Percentiles rank a stretch among this genome's conserved stretches.
Conservation (phyloP, 2,329 filamentous ascomycete genomes). For the Rhinocladiella mackenziei region DNA sequence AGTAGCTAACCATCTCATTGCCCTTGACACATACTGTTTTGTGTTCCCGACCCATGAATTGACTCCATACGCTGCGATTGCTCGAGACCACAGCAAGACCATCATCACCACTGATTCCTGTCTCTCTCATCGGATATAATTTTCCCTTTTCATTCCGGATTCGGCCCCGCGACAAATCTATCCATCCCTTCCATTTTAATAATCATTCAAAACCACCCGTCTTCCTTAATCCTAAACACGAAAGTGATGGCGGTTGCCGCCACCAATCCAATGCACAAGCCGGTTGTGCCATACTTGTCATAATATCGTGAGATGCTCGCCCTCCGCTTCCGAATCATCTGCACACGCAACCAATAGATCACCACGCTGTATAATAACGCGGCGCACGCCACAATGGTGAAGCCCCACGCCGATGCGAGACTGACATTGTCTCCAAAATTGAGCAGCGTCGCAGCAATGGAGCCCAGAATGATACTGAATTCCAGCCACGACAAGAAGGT, state of each 20-base stretch:
- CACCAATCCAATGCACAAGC: conserved; percentile 70
- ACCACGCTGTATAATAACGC: conserved; percentile 78
- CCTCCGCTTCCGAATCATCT: conserved; percentile 74
- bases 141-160: too few species aligned
- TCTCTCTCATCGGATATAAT: too few species aligned
- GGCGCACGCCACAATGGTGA: conserved; percentile 74
- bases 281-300: conserved; percentile 78
- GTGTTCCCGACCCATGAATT: too few species aligned
- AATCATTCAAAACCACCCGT: conserved; percentile 34
- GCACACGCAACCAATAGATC: conserved; percentile 83
- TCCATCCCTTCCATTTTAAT: background rate
- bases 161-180: too few species aligned
- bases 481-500: conserved; percentile 98
- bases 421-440: conserved; percentile 69
- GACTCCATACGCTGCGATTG: too few species aligned
- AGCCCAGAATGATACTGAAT: conserved; percentile 90
- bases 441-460: conserved; percentile 76
- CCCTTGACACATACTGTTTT: too few species aligned
- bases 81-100: too few species aligned
- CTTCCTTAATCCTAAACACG: conserved; percentile 66
- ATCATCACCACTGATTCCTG: too few species aligned
- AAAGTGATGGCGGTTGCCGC: conserved; percentile 75
- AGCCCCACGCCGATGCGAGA: conserved; percentile 68
- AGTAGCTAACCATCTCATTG: too few species aligned
- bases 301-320: conserved; percentile 77